These are phyloP conservation scores for Annulohypoxylon stygium DNA, from an alignment of 495 filamentous ascomycete species.

Conservation along the genomic window DNA sequence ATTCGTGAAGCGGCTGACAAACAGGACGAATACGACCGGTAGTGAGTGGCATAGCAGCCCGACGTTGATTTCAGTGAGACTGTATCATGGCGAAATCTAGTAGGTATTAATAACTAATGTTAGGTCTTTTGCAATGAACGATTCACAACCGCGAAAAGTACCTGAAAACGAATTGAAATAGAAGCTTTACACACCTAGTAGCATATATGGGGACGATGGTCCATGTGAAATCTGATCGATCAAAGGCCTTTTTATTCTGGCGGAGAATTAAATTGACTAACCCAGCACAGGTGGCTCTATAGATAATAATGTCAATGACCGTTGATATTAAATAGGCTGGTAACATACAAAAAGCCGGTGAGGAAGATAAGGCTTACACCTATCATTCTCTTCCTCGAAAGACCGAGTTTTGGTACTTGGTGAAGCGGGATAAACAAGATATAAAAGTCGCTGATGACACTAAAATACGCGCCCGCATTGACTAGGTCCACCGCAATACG, in stretches of 20 bases:
- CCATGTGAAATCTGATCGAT: constrained; percentile 33
- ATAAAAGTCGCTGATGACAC: constrained; percentile 36
- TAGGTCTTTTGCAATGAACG: not conserved
- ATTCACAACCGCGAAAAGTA: not conserved
- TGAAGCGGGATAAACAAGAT: constrained; percentile 40
- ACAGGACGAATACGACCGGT: constrained; percentile 26
- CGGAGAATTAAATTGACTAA: constrained; percentile 30
- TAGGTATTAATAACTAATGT: not conserved
- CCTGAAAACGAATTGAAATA: not conserved
- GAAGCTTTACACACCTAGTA: constrained; percentile 18
- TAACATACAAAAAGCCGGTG: constrained; percentile 33
- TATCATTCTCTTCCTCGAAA: constrained; percentile 35
- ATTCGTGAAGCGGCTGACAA: constrained; percentile 19
- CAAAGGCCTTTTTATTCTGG: constrained; percentile 18
- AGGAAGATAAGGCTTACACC: constrained; percentile 37
- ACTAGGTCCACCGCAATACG: constrained; percentile 8
- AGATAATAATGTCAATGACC: not conserved
- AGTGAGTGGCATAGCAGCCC: constrained; percentile 32
- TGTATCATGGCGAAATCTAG: not conserved
- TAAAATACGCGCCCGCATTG: constrained; percentile 30
- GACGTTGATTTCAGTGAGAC: constrained; percentile 30
- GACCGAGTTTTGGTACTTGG: constrained; percentile 25
- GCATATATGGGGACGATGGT: constrained; percentile 38
- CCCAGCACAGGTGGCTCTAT: constrained; percentile 20
- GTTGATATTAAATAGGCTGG: not conserved